Evolutionary conservation across 306 rosid genomes (phyloP).

Genomic region (Rosa rugosa): DNA sequence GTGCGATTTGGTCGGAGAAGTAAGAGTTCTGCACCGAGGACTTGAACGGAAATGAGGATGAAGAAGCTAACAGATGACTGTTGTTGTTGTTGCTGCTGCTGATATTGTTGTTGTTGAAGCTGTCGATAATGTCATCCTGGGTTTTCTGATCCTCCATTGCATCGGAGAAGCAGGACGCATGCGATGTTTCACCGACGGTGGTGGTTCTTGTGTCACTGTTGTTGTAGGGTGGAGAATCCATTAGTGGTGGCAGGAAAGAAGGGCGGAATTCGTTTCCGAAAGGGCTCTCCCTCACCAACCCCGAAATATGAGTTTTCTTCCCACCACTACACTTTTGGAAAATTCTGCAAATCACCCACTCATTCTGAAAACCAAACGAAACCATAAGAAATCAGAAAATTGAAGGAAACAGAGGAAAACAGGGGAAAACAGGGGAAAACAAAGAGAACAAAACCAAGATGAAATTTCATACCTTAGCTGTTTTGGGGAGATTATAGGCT

Average conservation of each 20-base stretch:
- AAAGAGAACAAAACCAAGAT: neutral
- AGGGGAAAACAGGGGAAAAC: neutral
- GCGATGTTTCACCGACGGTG: slow-evolving; percentile 34
- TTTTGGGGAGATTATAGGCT: slow-evolving; percentile 33
- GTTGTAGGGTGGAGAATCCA: slow-evolving; percentile 55
- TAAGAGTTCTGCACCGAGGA: neutral
- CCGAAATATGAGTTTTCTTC: slow-evolving; percentile 46
- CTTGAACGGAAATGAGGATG: slow-evolving; percentile 22
- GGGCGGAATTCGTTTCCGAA: slow-evolving; percentile 25
- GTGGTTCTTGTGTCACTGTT: slow-evolving; percentile 38
- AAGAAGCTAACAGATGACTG: slow-evolving; percentile 24
- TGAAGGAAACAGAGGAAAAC: neutral
- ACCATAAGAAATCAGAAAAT: neutral
- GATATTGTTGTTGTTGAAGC: slow-evolving; percentile 7
- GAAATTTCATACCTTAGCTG: slow-evolving; percentile 40
- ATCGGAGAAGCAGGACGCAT: slow-evolving; percentile 71
- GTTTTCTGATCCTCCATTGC: slow-evolving; percentile 38
- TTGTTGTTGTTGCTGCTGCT: neutral
- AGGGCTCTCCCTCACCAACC: slow-evolving; percentile 36
- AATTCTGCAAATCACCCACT: slow-evolving; percentile 82
- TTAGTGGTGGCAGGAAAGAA: slow-evolving; percentile 54
- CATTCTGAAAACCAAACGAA: slow-evolving; percentile 53
- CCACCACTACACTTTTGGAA: slow-evolving; percentile 48
- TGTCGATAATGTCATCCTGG: slow-evolving; percentile 28
- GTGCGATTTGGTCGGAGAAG: slow-evolving; percentile 19